Percentiles rank a stretch among this genome's conserved stretches.
phyloP scores from a whole-genome alignment of 2,329 filamentous ascomycete genomes.

The Phyllachora maydis region DNA sequence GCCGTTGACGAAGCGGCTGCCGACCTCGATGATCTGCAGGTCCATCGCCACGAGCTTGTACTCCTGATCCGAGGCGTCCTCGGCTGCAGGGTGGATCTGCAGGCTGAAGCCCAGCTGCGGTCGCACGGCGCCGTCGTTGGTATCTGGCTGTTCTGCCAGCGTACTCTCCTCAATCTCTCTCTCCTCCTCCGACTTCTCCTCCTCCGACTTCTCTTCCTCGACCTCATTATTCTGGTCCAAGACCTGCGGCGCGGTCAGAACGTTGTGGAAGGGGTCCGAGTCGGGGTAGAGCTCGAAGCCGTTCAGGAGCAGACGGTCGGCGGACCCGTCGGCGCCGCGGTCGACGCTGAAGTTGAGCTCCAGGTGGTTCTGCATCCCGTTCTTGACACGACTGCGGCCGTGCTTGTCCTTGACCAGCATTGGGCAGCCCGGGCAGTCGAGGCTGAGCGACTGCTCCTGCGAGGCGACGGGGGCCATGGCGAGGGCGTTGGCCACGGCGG shows the following conservation, averaged over 20 bases:
- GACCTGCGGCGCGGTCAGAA: constrained; percentile 23
- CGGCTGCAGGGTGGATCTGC: constrained; percentile 18
- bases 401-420: constrained; percentile 11
- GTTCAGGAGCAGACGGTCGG: constrained; percentile 32
- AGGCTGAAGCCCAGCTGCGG: constrained; percentile 27
- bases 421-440: constrained; percentile 33
- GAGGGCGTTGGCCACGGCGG: constrained; percentile 18
- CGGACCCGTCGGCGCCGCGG: constrained; percentile 14
- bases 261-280: constrained; percentile 20
- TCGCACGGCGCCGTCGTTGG: constrained; percentile 8
- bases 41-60: constrained; percentile 31
- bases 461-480: constrained; percentile 13
- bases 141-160: constrained; percentile 4
- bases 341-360: constrained; percentile 33
- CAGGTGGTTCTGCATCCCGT: constrained; percentile 16
- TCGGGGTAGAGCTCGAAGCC: constrained; percentile 37
- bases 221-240: constrained; percentile 12
- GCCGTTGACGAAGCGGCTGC: constrained; percentile 28
- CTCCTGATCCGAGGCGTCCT: constrained; percentile 26
- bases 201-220: constrained; percentile 3
- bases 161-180: constrained; percentile 5
- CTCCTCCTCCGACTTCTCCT: constrained; percentile 9
- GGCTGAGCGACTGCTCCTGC: constrained; percentile 18
- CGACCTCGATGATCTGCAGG: constrained; percentile 39
- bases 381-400: constrained; percentile 8